Evolutionary conservation across 129 eudicot genomes (phyloP), one percentile per base, ranked within the genome.

Genomic region (Smallanthus sonchifolius): DNA sequence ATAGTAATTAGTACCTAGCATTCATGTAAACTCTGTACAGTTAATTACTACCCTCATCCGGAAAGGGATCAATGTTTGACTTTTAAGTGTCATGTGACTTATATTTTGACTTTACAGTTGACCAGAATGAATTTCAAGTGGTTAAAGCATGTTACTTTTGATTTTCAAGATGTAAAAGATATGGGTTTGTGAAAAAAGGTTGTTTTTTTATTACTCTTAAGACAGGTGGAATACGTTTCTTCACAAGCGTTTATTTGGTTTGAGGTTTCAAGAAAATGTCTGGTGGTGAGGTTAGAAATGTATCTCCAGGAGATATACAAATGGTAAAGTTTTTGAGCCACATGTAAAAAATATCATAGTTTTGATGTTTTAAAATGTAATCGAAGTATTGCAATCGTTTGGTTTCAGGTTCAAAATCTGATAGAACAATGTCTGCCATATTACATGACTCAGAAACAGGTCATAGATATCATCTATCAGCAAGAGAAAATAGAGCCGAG

Each of bases 401-500:
- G 67, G 42, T 75, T 75, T 40, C 84, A 93, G 98, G 96, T 90
- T 70, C 86, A 93, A 86, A 90, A 88, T 82, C 92, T 90, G 17
- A 86, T 93, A 49, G 97, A 88, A 76, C 84, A 69, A 38, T 93
- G 98, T 72, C 91, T 93, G 39, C 86, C 78, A 60, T 84, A 78
- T 49, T 91, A 93, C 84, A 90, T 93, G 98, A 90, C 82, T 81
- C 87, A 76, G 70, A 85, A 86, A 77, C 96, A 93, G 74, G 91
- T 80, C 32, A 70, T 88, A 37, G 83, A 87, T 64, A 55, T 82
- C 62, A 90, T 93, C 39, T 77, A 70, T 39, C 65, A 69, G 35
- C 87, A 86, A 76, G 90, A 87, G 79, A 93, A 88, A 44, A 78
- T 93, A 44, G 87, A 85, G 60, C 92, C 91, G 20, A 73, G 79